Conservation (phyloP, 345 rosid genomes). For the Populus deltoides region DNA sequence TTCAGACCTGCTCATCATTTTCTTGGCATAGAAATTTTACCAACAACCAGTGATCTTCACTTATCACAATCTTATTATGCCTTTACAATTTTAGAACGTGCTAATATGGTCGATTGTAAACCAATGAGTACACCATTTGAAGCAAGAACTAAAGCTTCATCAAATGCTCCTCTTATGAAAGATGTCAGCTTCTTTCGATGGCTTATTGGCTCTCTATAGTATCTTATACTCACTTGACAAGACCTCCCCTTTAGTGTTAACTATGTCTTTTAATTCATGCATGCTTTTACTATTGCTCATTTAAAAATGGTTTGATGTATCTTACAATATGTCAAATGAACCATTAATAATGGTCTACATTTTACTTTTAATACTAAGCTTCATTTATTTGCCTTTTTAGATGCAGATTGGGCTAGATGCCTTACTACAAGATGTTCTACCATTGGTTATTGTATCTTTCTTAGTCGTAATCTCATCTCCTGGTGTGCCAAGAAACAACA, state of each 20-base stretch:
- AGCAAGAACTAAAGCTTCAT: not conserved
- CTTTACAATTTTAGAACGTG: no score
- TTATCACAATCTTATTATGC: no score
- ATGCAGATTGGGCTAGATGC: not conserved
- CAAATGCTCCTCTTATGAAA: no score
- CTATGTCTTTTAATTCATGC: not conserved
- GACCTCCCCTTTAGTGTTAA: not conserved
- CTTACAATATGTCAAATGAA: not conserved
- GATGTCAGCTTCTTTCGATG: not conserved
- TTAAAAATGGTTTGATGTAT: not conserved
- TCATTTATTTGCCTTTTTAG: no score
- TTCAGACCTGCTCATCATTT: no score
- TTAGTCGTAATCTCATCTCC: not conserved
- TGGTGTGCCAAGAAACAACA: not conserved
- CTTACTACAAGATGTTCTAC: not conserved
- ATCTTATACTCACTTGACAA: not conserved
- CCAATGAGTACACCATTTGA: no score
- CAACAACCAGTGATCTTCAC: no score
- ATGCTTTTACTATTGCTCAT: not conserved
- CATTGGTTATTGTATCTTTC: not conserved
- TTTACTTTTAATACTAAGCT: not conserved
- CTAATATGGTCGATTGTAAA: no score
- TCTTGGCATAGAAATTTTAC: no score
- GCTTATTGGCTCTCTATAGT: not conserved
- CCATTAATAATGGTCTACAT: not conserved